Evolutionary conservation across 2,329 filamentous ascomycete species (phyloP).

Genomic region (Pseudopyricularia cyperi): DNA sequence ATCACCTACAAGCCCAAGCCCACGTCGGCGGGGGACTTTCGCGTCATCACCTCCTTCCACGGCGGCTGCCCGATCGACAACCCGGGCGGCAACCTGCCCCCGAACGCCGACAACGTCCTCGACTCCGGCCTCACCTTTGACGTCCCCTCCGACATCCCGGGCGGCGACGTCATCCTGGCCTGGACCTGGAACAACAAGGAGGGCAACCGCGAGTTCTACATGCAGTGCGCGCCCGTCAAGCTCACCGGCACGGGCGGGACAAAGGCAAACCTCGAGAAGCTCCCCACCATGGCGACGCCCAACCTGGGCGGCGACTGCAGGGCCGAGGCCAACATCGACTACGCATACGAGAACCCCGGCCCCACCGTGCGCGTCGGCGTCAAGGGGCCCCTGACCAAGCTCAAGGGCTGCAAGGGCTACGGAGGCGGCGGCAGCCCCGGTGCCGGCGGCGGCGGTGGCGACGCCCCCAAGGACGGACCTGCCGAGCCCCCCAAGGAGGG

Average conservation of each 20-base stretch:
- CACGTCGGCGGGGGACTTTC: slow-evolving; percentile 57
- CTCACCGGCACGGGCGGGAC: slow-evolving; percentile 37
- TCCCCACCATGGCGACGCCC: slow-evolving; percentile 65
- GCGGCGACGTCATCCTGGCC: slow-evolving; percentile 68
- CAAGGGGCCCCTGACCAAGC: neutral
- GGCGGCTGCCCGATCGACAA: slow-evolving; percentile 65
- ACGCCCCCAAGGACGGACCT: neutral
- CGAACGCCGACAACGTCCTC: slow-evolving; percentile 31
- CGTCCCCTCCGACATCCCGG: slow-evolving; percentile 57
- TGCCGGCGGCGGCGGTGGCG: neutral
- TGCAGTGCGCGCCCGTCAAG: slow-evolving; percentile 76
- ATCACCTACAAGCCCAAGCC: slow-evolving; percentile 68
- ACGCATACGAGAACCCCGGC: slow-evolving; percentile 11
- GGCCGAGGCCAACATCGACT: neutral
- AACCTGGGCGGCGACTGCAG: slow-evolving; percentile 36
- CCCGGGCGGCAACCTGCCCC: slow-evolving; percentile 40
- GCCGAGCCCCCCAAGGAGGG: neutral
- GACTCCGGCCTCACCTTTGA: slow-evolving; percentile 47
- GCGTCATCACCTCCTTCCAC: slow-evolving; percentile 78
- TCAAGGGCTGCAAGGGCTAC: neutral
- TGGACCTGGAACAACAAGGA: slow-evolving; percentile 95
- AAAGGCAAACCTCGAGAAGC: slow-evolving; percentile 39
- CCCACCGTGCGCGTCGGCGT: neutral
- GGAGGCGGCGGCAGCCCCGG: neutral
- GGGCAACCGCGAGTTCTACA: slow-evolving; percentile 93